Percentiles rank a stretch among this genome's conserved stretches.
These are phyloP conservation scores for Annulohypoxylon moriforme DNA, from an alignment of 495 filamentous ascomycete genomes.

Conservation along the genomic window DNA sequence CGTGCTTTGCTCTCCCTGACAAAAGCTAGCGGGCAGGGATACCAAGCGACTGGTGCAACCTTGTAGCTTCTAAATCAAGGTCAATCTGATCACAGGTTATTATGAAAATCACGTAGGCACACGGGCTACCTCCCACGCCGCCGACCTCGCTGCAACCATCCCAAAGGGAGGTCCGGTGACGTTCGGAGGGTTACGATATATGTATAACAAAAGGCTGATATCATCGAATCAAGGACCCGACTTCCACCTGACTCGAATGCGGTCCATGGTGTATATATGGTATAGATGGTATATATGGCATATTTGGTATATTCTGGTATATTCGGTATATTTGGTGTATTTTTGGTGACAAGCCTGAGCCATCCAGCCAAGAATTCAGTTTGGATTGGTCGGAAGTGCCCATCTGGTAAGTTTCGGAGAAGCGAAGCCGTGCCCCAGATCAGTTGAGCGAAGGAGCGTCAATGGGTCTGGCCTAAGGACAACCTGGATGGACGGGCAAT, in stretches of 20 bases:
- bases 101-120: slow-evolving; percentile 32
- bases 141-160: slow-evolving; percentile 44
- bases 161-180: slow-evolving; percentile 44
- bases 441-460: slow-evolving; percentile 35
- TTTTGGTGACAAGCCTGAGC: slow-evolving; percentile 30
- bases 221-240: slow-evolving; percentile 33
- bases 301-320: slow-evolving; percentile 1
- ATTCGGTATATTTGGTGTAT: background rate
- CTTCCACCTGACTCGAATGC: slow-evolving; percentile 35
- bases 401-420: slow-evolving; percentile 50
- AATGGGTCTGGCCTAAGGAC: slow-evolving; percentile 29
- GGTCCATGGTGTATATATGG: slow-evolving; percentile 11
- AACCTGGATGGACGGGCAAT: slow-evolving; percentile 44
- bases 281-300: background rate
- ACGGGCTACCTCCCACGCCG: slow-evolving; percentile 38
- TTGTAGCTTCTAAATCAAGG: slow-evolving; percentile 41
- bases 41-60: slow-evolving; percentile 32
- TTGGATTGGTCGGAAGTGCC: slow-evolving; percentile 38
- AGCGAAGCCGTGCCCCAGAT: slow-evolving; percentile 40
- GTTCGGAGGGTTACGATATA: slow-evolving; percentile 42
- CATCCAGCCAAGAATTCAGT: slow-evolving; percentile 29
- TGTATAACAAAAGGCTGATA: slow-evolving; percentile 47
- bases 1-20: slow-evolving; percentile 18
- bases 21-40: slow-evolving; percentile 36
- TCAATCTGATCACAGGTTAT: slow-evolving; percentile 35